Conservation (phyloP, 352 stramenopile genomes). For the Pythium biforme region DNA sequence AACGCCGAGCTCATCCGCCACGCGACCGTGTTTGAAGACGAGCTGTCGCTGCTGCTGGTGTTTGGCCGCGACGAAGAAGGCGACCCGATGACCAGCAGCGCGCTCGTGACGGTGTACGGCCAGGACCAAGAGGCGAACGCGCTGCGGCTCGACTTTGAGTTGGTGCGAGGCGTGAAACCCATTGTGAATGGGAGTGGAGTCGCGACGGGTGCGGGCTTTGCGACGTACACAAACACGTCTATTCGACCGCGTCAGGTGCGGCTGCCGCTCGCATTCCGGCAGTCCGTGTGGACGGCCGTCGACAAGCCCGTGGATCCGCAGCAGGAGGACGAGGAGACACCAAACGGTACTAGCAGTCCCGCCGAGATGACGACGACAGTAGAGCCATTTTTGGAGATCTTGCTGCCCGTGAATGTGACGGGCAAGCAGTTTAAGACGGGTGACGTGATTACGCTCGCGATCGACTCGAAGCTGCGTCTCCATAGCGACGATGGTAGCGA, state of each 20-base stretch:
- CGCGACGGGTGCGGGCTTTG: slow-evolving; percentile 37
- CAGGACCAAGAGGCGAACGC: slow-evolving; percentile 35
- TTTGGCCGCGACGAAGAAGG: slow-evolving; percentile 70
- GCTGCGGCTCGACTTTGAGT: slow-evolving; percentile 50
- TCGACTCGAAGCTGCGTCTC: slow-evolving; percentile 47
- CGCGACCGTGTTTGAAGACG: slow-evolving; percentile 66
- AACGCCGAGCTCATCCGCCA: slow-evolving; percentile 69
- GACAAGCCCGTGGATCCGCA: slow-evolving; percentile 9
- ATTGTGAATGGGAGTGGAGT: slow-evolving; percentile 26
- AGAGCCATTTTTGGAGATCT: slow-evolving; percentile 44
- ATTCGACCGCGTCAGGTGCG: slow-evolving; percentile 55
- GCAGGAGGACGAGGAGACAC: not conserved
- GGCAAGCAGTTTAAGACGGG: slow-evolving; percentile 55
- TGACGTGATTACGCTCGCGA: slow-evolving; percentile 53
- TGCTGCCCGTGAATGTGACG: slow-evolving; percentile 71
- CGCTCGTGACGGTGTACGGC: slow-evolving; percentile 45
- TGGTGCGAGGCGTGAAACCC: slow-evolving; percentile 49
- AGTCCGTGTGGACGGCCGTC: slow-evolving; percentile 44
- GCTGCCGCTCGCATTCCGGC: slow-evolving; percentile 64
- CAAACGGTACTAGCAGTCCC: not conserved
- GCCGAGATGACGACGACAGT: slow-evolving; percentile 13
- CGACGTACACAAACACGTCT: slow-evolving; percentile 66
- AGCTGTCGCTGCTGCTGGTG: slow-evolving; percentile 77
- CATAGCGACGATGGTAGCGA: slow-evolving; percentile 43
- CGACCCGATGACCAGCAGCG: slow-evolving; percentile 57